phyloP scores from a whole-genome alignment of 2,329 filamentous ascomycete genomes.

The Aspergillus glaucus region DNA sequence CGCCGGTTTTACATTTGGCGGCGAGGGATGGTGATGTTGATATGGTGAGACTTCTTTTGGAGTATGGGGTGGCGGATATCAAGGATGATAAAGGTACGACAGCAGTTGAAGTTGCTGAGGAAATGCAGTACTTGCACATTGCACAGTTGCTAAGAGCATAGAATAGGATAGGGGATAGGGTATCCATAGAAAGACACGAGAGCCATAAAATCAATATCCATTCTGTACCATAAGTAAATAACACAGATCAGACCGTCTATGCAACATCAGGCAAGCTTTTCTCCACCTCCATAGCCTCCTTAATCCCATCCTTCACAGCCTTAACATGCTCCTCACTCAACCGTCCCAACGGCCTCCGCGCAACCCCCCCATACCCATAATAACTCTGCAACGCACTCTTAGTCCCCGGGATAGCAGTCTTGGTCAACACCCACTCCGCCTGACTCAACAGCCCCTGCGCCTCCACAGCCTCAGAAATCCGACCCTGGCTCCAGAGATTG shows the following conservation, averaged over 20 bases:
- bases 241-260: constrained; percentile 10
- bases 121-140: background rate
- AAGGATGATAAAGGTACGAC: background rate
- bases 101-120: background rate
- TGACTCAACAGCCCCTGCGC: constrained; percentile 70
- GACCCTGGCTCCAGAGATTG: constrained; percentile 68
- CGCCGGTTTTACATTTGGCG: background rate
- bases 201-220: background rate
- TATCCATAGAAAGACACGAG: background rate
- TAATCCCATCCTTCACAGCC: constrained; percentile 28
- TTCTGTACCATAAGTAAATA: too few species aligned
- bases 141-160: background rate
- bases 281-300: constrained; percentile 32
- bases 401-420: constrained; percentile 75
- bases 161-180: too few species aligned
- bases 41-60: background rate
- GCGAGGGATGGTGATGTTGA: background rate
- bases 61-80: background rate
- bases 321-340: constrained; percentile 25
- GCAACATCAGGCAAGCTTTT: constrained; percentile 29
- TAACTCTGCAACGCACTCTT: constrained; percentile 78
- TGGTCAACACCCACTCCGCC: constrained; percentile 80
- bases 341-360: constrained; percentile 54
- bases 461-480: constrained; percentile 67
- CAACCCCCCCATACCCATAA: constrained; percentile 76